Evolutionary conservation across 768 basidiomycete species (phyloP).

Genomic region (Trametes elegans): DNA sequence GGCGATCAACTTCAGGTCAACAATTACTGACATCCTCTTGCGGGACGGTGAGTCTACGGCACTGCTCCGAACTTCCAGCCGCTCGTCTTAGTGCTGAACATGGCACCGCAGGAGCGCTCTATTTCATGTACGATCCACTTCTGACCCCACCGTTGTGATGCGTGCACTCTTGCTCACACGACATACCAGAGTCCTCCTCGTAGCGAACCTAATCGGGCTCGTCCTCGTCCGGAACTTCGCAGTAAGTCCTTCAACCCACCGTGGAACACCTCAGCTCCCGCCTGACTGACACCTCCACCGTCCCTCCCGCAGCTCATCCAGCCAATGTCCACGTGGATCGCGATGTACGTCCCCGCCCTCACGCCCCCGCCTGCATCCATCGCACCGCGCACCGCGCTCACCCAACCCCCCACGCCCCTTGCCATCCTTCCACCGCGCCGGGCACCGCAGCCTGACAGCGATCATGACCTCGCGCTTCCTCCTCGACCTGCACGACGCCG

Average conservation of each 20-base stretch:
- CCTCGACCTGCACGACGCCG: slow-evolving; percentile 7
- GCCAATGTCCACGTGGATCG: slow-evolving; percentile 10
- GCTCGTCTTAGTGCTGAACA: background rate
- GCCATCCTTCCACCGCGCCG: background rate
- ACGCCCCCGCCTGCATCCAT: background rate
- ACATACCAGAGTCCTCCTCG: background rate
- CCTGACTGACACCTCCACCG: background rate
- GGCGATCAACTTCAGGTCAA: background rate
- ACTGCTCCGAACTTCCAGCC: background rate
- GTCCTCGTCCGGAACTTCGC: background rate
- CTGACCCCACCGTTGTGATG: no score
- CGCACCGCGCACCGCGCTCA: background rate
- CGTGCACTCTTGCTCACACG: no score
- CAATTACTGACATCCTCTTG: background rate
- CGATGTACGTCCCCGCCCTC: background rate
- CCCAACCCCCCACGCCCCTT: background rate
- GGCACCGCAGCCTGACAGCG: background rate
- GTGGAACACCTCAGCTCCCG: no score
- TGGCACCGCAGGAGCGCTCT: background rate
- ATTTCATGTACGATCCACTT: slow-evolving; percentile 1
- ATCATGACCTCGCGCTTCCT: slow-evolving; percentile 12
- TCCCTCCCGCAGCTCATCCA: background rate
- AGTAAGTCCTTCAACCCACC: background rate
- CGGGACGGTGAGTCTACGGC: background rate
- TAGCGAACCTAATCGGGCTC: background rate